Percentiles rank a stretch among this genome's conserved stretches.
phyloP scores from a whole-genome alignment of 1,284 basidiomycete species.

The Cryptococcus hybrid region DNA sequence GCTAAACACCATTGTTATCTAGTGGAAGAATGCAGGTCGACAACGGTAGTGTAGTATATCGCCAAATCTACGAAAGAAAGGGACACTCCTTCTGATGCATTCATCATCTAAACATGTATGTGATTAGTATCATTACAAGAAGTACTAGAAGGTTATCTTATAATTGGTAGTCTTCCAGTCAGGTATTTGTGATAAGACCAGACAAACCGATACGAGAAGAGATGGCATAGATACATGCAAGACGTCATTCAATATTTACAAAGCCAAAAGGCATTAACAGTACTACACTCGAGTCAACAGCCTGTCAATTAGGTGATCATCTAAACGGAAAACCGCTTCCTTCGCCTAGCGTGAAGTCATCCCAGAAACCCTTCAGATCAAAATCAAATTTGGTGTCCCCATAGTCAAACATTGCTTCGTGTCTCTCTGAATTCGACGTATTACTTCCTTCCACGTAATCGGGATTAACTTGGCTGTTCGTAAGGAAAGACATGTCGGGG shows the following conservation, averaged over 20 bases:
- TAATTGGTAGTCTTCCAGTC: too few species aligned
- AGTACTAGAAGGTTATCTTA: too few species aligned
- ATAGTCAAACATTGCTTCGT: conserved; percentile 28
- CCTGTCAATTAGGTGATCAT: neutral
- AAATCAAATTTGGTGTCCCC: conserved; percentile 41
- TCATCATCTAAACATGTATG: too few species aligned
- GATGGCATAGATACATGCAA: neutral
- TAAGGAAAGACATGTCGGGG: neutral
- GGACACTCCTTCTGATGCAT: too few species aligned
- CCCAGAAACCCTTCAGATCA: conserved; percentile 46
- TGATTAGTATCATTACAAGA: too few species aligned
- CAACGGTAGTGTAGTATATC: too few species aligned
- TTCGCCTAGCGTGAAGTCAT: conserved; percentile 45
- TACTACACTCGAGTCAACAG: too few species aligned
- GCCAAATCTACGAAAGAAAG: too few species aligned
- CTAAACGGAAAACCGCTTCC: conserved; percentile 43
- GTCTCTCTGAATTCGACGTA: neutral
- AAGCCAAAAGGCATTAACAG: neutral
- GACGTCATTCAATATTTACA: neutral
- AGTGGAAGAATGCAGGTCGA: too few species aligned
- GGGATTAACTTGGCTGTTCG: neutral
- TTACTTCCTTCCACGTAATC: neutral
- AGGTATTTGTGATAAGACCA: too few species aligned
- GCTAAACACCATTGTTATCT: too few species aligned
- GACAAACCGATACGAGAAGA: too few species aligned